These are phyloP conservation scores for Endocladia muricata DNA, from an alignment of 31 red algal genomes.

Conservation along the genomic window DNA sequence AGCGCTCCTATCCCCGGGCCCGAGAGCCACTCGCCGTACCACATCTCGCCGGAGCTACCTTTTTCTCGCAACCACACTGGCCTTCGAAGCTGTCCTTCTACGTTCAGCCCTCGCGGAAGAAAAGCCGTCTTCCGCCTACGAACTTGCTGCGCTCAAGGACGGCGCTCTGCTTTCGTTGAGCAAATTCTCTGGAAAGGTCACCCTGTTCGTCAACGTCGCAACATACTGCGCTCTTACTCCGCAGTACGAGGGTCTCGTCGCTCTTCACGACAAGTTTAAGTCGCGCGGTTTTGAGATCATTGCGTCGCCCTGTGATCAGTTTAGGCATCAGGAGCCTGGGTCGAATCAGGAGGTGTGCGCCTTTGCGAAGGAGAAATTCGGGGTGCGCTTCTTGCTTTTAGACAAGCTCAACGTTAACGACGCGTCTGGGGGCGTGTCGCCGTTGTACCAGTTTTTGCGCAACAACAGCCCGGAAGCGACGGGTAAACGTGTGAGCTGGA, in stretches of 20 bases:
- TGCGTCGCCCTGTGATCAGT: conserved; percentile 80
- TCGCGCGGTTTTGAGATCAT: conserved; percentile 68
- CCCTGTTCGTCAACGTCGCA: conserved; percentile 84
- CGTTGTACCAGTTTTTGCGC: conserved; percentile 68
- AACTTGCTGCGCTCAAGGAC: conserved; percentile 38
- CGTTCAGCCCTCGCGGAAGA: neutral
- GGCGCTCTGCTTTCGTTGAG: conserved; percentile 35
- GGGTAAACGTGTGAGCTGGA: conserved; percentile 70
- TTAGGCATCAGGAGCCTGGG: conserved; percentile 74
- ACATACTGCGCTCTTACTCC: conserved; percentile 77
- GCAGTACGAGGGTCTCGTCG: conserved; percentile 73
- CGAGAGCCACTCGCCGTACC: too few relatives aligned
- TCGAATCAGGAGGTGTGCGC: conserved; percentile 70
- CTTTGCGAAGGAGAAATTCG: conserved; percentile 71
- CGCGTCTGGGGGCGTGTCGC: conserved; percentile 33
- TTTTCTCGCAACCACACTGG: neutral
- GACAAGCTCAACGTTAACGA: conserved; percentile 79
- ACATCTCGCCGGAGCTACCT: too few relatives aligned
- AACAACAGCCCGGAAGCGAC: conserved; percentile 52
- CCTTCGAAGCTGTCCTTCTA: neutral
- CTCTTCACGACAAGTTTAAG: conserved; percentile 54
- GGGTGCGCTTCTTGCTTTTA: conserved; percentile 60
- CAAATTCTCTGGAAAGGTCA: conserved; percentile 50
- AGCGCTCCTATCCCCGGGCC: neutral
- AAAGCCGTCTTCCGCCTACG: conserved; percentile 21